Evolutionary conservation across 345 rosid genomes (phyloP), one percentile per base, ranked within the genome.

Genomic region (Citrus sinensis): DNA sequence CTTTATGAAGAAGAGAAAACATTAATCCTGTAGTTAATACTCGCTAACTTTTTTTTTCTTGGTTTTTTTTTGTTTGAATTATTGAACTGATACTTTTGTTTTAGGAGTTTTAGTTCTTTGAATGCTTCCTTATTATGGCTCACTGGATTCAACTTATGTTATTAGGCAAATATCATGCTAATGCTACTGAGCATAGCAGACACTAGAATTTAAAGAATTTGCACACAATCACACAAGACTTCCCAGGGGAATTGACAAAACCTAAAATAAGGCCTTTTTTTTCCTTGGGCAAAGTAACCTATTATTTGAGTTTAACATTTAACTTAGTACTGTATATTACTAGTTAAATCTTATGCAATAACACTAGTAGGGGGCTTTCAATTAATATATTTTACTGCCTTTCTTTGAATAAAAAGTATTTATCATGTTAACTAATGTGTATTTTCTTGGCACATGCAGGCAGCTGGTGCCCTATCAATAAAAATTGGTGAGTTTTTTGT

Each of bases 381-480:
- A 30, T 20, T 46, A 19, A 5, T 29, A 27, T 59, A 3, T 40
- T 16, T 24, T 16, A 14, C 13, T 3, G 13, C 7, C 61, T 42
- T 70, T 7, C 25, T 34, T 65, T 16, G n/a, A 32, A 6, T 17
- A 4, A 63, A n/a, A 20, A 29, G 4, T 8, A 37, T 37, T 13
- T 37, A 20, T 63, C 22, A 3, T 17, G 32, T 32, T 54, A 34
- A 70, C 66, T 70, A 58, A 63, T 64, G 35, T 10, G 11, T 9
- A 7, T n/a, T 63, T 67, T 13, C 4, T 49, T 54, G 71, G 65
- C 59, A 65, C 74, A 37, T 83, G 71, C 93, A 97, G 99, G 98
- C 99, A 6, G 98, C 99, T 55, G 98, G 97, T 63, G 96, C 98
- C 71, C 80, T 97, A 86, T 93, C 97, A 27, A 89, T 96, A 74